These are phyloP conservation scores for Aeminium ludgeri DNA, from an alignment of 495 filamentous ascomycete species.

Conservation along the genomic window DNA sequence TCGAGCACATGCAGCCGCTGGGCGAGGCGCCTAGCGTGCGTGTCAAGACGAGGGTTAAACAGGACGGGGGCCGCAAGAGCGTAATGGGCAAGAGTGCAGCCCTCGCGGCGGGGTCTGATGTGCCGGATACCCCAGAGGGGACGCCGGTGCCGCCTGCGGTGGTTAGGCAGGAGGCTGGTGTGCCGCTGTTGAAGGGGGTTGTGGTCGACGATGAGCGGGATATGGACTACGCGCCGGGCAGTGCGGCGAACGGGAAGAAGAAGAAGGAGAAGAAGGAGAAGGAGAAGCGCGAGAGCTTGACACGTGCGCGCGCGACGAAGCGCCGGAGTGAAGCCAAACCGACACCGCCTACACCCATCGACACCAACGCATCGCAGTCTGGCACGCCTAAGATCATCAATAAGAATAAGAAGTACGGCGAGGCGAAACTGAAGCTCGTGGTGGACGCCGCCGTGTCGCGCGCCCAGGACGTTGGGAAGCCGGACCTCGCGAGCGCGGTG, in stretches of 20 bases:
- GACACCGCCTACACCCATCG: background rate
- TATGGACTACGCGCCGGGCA: constrained; percentile 20
- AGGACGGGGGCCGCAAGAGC: constrained; percentile 15
- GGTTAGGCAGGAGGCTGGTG: too few species aligned
- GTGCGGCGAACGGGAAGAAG: constrained; percentile 11
- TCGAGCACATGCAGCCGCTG: constrained; percentile 54
- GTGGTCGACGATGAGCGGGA: constrained; percentile 23
- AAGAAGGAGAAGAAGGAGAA: constrained; percentile 6
- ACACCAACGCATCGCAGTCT: background rate
- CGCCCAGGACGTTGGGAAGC: constrained; percentile 11
- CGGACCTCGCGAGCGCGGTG: constrained; percentile 18
- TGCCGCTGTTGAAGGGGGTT: too few species aligned
- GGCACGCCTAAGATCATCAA: background rate
- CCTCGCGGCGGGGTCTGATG: constrained; percentile 6
- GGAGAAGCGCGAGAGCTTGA: too few species aligned
- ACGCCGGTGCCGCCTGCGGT: constrained; percentile 10
- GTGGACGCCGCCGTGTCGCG: constrained; percentile 16
- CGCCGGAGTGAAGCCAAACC: constrained; percentile 3
- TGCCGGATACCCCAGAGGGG: constrained; percentile 15
- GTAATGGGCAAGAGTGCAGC: constrained; percentile 4
- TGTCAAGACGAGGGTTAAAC: constrained; percentile 26
- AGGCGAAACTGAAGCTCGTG: constrained; percentile 11
- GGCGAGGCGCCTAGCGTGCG: constrained; percentile 42
- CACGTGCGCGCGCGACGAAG: constrained; percentile 1
- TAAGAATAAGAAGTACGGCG: constrained; percentile 2